Evolutionary conservation across 164 flowering plant genomes (phyloP), one percentile per base, ranked within the genome.

Genomic region (Annona cherimola): DNA sequence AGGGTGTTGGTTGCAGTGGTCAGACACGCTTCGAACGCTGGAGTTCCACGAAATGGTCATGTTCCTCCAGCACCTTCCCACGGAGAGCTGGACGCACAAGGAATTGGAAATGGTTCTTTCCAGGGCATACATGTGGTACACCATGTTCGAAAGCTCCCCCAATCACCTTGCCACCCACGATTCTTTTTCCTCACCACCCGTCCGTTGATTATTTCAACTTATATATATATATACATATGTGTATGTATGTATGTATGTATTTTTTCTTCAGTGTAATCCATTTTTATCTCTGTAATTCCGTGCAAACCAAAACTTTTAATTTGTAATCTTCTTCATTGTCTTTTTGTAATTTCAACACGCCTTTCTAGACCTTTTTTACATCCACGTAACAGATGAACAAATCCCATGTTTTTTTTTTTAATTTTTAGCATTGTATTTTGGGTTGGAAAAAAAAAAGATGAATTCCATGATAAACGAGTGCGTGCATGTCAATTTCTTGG

Each of bases 31-130:
- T 67, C 90, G 79, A 78, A 88, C 89, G 85, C 97, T 92, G 61
- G 99, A 94, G 65, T 94, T 94, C 81, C 98, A 95, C 73, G 99
- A 94, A 69, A 85, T 92, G 95, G 99, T 92, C 66, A 90, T 94
- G 97, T 90, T 92, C 79, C 92, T 94, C 68, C 99, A 94, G 74
- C 97, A 92, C 75, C 89, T 94, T 73, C 97, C 99, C 4, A 94
- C 99, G 16, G 82, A 84, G 8, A 86, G 82, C 77, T 94, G 97
- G 98, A 84, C 81, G 1, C 83, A 90, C 74, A 85, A 81, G 76
- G 98, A 92, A 76, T 90, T 95, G 0, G 98, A 95, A 81, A 90
- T 90, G 92, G 97, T 95, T 50, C 97, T 95, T 63, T 95, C 99
- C 1, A 84, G 94, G 76, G 99, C 98, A 40, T 95, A 71, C 76